Evolutionary conservation across 2,329 filamentous ascomycete species (phyloP).

Genomic region (Trichoderma citrinoviride): DNA sequence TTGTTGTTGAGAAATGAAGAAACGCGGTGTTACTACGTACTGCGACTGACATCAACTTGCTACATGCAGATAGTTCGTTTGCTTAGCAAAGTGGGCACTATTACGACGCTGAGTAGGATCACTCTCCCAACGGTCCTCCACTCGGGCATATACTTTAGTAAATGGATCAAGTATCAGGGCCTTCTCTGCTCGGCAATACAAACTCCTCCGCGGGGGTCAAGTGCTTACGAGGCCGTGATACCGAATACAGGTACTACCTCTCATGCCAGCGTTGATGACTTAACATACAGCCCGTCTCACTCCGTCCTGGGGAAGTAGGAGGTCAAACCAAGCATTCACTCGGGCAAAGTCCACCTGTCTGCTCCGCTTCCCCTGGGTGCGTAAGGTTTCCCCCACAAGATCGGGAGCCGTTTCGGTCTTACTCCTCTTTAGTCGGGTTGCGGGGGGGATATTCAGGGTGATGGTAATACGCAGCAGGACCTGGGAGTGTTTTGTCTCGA

Average conservation of each 20-base stretch:
- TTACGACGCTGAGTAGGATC: background rate
- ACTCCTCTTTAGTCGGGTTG: background rate
- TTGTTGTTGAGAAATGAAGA: background rate
- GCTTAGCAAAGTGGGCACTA: background rate
- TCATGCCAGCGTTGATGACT: background rate
- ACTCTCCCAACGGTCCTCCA: background rate
- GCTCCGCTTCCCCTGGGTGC: background rate
- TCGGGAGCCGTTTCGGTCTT: slow-evolving; percentile 15
- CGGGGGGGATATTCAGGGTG: background rate
- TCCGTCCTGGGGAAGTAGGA: background rate
- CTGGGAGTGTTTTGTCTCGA: background rate
- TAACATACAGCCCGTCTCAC: background rate
- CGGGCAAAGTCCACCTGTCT: background rate
- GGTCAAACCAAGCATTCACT: background rate
- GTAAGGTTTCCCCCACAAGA: slow-evolving; percentile 12
- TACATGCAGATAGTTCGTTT: background rate
- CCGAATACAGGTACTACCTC: background rate
- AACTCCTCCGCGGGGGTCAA: slow-evolving; percentile 13
- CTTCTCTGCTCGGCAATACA: background rate
- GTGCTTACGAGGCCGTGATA: background rate
- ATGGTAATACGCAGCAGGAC: background rate
- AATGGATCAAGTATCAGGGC: background rate
- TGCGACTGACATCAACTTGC: background rate
- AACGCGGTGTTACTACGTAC: background rate
- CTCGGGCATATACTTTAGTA: no score